These are phyloP conservation scores for Colletotrichum liriopes DNA, from an alignment of 2,329 filamentous ascomycete species.

Conservation along the genomic window DNA sequence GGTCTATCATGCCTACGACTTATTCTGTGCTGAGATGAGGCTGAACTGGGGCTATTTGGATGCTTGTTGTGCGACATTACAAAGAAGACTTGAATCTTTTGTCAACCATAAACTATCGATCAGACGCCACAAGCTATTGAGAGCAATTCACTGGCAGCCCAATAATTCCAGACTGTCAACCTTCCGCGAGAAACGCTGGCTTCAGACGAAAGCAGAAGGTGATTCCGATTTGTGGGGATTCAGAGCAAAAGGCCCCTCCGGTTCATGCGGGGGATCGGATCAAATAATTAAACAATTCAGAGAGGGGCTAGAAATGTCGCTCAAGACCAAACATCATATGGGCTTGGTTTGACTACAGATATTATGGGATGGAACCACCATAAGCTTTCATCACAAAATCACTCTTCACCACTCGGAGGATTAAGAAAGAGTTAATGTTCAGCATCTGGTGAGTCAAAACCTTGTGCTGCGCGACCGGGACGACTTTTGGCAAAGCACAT, in stretches of 20 bases:
- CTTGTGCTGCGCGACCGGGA: neutral
- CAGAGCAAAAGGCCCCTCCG: neutral
- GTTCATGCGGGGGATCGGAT: neutral
- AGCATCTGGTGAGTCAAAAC: neutral
- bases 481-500: neutral
- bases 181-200: neutral
- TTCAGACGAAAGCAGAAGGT: neutral
- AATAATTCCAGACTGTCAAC: neutral
- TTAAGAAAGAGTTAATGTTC: neutral
- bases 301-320: neutral
- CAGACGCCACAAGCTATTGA: too few species aligned
- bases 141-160: neutral
- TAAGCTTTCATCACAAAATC: too few species aligned
- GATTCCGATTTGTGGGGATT: neutral
- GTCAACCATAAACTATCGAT: too few species aligned
- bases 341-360: too few species aligned
- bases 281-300: too few species aligned
- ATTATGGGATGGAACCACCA: too few species aligned
- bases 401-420: neutral
- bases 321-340: neutral
- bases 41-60: too few species aligned
- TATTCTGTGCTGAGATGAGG: too few species aligned
- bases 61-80: too few species aligned
- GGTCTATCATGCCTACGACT: too few species aligned
- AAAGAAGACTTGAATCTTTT: too few species aligned